Evolutionary conservation across 148 eudicot genomes (phyloP).

Genomic region (Limonium bicolor): DNA sequence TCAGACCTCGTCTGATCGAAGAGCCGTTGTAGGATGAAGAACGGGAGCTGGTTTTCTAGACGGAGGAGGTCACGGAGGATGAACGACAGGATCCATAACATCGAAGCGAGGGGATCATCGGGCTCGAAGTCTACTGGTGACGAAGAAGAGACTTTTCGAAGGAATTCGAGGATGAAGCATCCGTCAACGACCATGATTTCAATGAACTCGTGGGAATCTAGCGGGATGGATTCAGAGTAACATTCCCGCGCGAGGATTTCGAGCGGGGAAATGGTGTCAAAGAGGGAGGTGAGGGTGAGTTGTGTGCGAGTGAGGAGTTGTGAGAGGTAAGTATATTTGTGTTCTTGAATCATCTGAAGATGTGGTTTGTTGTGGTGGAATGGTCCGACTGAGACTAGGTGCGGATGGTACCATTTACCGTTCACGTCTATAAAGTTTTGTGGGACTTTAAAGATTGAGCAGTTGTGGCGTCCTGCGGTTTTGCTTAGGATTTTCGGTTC

Average conservation of each 20-base stretch:
- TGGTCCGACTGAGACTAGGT: constrained; percentile 57
- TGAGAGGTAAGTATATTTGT: constrained; percentile 56
- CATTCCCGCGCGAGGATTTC: constrained; percentile 31
- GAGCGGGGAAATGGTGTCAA: constrained; percentile 23
- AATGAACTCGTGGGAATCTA: constrained; percentile 16
- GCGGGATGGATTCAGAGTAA: constrained; percentile 27
- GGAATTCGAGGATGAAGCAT: constrained; percentile 60
- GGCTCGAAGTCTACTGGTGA: constrained; percentile 15
- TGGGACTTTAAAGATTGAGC: constrained; percentile 68
- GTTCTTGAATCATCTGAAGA: constrained; percentile 54
- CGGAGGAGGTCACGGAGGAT: constrained; percentile 41
- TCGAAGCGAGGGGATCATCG: constrained; percentile 42
- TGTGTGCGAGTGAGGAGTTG: constrained; percentile 16
- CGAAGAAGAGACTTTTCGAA: constrained; percentile 29
- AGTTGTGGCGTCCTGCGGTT: constrained; percentile 39
- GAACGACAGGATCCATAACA: constrained; percentile 58
- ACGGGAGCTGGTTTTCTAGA: constrained; percentile 68
- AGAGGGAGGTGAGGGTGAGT: constrained; percentile 16
- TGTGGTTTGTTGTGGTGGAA: constrained; percentile 35
- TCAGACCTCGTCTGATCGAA: constrained; percentile 24
- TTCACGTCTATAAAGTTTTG: constrained; percentile 36
- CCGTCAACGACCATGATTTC: constrained; percentile 80
- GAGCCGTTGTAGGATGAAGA: constrained; percentile 34
- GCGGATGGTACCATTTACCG: constrained; percentile 36
- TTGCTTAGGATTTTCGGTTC: constrained; percentile 37